Evolutionary conservation across 345 rosid genomes (phyloP).

Genomic region (Nephelium lappaceum): DNA sequence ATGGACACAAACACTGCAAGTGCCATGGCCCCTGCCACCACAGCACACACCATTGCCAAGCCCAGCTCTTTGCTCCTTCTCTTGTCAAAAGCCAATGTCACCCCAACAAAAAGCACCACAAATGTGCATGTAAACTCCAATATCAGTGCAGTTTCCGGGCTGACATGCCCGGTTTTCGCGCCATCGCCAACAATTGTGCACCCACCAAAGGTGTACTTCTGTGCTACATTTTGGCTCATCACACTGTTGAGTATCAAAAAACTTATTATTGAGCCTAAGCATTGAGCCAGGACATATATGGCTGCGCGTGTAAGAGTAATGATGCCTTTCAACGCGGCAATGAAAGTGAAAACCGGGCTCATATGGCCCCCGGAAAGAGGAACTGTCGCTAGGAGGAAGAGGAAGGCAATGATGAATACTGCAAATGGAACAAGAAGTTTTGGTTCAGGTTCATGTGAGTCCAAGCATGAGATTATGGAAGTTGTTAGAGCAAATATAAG

Average conservation of each 20-base stretch:
- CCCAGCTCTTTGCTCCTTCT: conserved; percentile 44
- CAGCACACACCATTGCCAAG: conserved; percentile 27
- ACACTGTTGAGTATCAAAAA: conserved; percentile 33
- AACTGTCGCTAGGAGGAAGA: conserved; percentile 40
- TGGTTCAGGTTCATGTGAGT: conserved; percentile 29
- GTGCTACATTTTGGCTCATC: conserved; percentile 30
- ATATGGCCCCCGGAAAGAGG: conserved; percentile 57
- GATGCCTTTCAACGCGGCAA: conserved; percentile 41
- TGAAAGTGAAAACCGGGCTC: conserved; percentile 47
- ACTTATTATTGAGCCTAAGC: conserved; percentile 39
- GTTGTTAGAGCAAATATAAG: conserved; percentile 45
- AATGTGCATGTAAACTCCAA: conserved; percentile 50
- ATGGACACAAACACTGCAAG: conserved; percentile 39
- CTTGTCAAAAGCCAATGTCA: conserved; percentile 46
- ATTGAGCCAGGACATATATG: conserved; percentile 51
- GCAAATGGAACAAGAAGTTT: conserved; percentile 44
- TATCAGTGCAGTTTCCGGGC: conserved; percentile 26
- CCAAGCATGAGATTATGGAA: conserved; percentile 37
- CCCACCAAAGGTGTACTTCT: conserved; percentile 47
- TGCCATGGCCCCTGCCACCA: conserved; percentile 38
- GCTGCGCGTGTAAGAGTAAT: conserved; percentile 38
- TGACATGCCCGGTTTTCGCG: conserved; percentile 17
- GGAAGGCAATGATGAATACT: conserved; percentile 31
- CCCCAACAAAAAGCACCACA: conserved; percentile 41
- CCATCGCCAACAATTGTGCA: conserved; percentile 39